A percentile compares a stretch with the other conserved stretches of the same genome.
Evolutionary conservation across 2,329 filamentous ascomycete genomes (phyloP).

Genomic region (Lasiodiplodia sp.): DNA sequence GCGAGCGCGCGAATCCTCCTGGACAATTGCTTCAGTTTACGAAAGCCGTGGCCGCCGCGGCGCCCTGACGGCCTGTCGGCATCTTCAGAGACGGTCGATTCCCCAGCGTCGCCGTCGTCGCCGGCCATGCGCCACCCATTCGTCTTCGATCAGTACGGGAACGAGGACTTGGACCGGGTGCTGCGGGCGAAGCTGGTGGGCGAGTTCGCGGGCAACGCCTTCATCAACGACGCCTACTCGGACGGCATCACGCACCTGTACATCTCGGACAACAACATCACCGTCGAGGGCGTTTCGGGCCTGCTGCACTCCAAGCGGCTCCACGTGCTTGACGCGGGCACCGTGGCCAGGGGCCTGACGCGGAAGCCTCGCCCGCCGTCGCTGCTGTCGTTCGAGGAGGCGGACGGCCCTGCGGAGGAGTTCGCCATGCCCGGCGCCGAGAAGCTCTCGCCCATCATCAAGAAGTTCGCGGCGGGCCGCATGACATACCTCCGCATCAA

Average conservation of each 20-base stretch:
- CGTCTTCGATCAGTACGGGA: constrained; percentile 32
- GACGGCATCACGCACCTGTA: constrained; percentile 67
- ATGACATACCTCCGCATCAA: constrained; percentile 64
- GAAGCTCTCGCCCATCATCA: constrained; percentile 61
- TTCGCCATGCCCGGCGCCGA: constrained; percentile 57
- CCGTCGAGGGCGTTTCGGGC: constrained; percentile 62
- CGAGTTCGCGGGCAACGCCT: constrained; percentile 60
- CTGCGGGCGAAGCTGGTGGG: constrained; percentile 50
- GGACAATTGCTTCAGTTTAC: constrained; percentile 56
- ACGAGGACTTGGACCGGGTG: constrained; percentile 60
- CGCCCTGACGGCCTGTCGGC: constrained; percentile 29
- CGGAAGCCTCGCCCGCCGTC: constrained; percentile 32
- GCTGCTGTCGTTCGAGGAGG: constrained; percentile 21
- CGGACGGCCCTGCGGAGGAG: constrained; percentile 31
- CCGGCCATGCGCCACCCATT: constrained; percentile 37
- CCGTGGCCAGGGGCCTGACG: constrained; percentile 46
- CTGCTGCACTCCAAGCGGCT: constrained; percentile 60
- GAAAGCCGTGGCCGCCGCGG: constrained; percentile 31
- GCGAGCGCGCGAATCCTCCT: constrained; percentile 60
- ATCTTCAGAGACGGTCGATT: background rate
- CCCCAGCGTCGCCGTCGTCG: constrained; percentile 7
- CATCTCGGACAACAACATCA: constrained; percentile 63
- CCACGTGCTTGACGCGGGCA: constrained; percentile 64
- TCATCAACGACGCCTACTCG: constrained; percentile 63
- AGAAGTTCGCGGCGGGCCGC: constrained; percentile 54